Evolutionary conservation across 2,329 filamentous ascomycete species (phyloP).

Genomic region (Penicillium psychrosexuale): DNA sequence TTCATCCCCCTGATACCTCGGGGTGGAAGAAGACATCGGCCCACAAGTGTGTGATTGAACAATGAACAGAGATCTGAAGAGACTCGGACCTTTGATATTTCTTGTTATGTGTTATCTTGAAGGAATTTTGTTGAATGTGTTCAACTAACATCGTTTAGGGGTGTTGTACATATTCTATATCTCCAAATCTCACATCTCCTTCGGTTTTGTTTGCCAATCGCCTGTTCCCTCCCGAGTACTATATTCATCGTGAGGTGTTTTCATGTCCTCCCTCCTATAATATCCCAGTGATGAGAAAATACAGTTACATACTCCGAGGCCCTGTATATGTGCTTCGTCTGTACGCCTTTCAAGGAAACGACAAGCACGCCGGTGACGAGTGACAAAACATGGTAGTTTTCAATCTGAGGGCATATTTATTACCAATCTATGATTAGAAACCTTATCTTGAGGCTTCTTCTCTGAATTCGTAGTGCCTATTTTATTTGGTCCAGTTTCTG

Average conservation of each 20-base stretch:
- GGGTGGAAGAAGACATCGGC: slow-evolving; percentile 40
- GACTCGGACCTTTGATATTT: slow-evolving; percentile 18
- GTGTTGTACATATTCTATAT: background rate
- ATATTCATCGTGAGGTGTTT: background rate
- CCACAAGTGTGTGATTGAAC: slow-evolving; percentile 41
- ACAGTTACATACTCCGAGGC: slow-evolving; percentile 26
- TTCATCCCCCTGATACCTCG: slow-evolving; percentile 33
- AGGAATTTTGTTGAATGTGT: background rate
- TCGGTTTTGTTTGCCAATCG: background rate
- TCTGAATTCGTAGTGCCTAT: background rate
- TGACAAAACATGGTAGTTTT: slow-evolving; percentile 14
- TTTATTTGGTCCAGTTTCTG: background rate
- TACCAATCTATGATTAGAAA: background rate
- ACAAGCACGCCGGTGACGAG: slow-evolving; percentile 9
- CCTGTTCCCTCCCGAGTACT: background rate
- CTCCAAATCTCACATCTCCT: background rate
- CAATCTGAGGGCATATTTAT: slow-evolving; percentile 7
- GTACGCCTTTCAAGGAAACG: slow-evolving; percentile 26
- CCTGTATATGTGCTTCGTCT: slow-evolving; percentile 25
- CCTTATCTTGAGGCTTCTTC: background rate
- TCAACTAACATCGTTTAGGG: background rate
- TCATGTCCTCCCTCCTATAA: background rate
- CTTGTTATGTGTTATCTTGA: background rate
- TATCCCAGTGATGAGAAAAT: slow-evolving; percentile 26
- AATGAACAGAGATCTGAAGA: slow-evolving; percentile 50